Evolutionary conservation across 148 eudicot species (phyloP).

Genomic region (Silene uniflora): DNA sequence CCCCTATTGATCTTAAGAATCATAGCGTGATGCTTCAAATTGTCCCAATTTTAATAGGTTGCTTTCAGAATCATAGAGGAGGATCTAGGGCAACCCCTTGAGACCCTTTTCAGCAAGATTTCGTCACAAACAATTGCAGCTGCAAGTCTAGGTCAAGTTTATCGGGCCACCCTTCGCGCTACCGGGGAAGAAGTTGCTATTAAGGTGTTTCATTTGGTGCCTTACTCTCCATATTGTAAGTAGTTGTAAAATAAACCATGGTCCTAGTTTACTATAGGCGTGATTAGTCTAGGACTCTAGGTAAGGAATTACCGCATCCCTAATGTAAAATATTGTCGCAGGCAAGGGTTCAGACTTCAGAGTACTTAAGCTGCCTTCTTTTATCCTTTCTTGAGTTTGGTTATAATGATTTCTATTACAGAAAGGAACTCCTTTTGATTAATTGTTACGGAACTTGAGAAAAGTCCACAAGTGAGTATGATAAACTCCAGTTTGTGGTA

Average conservation of each 20-base stretch:
- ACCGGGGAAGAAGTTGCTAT: conserved; percentile 97
- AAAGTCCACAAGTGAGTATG: neutral
- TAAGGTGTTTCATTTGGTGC: conserved; percentile 51
- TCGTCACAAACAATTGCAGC: conserved; percentile 94
- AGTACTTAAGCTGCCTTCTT: neutral
- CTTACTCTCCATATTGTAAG: conserved; percentile 21
- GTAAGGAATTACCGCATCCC: neutral
- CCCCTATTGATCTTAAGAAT: conserved; percentile 1
- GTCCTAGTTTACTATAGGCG: neutral
- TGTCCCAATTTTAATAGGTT: conserved; percentile 51
- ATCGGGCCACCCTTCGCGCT: conserved; percentile 85
- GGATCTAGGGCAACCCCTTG: conserved; percentile 93
- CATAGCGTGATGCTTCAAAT: conserved; percentile 14
- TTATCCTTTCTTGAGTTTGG: neutral
- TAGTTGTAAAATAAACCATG: conserved; percentile 9
- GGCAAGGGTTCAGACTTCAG: neutral
- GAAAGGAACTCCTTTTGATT: neutral
- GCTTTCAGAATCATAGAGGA: conserved; percentile 95
- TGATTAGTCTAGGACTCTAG: neutral
- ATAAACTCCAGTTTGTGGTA: neutral
- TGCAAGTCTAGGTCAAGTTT: conserved; percentile 98
- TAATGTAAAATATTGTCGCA: neutral
- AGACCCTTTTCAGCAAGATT: conserved; percentile 90
- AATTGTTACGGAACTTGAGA: neutral
- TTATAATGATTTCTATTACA: neutral